Evolutionary conservation across 1,139 yeast genomes (phyloP).

Genomic region (Blastobotrys persicus): DNA sequence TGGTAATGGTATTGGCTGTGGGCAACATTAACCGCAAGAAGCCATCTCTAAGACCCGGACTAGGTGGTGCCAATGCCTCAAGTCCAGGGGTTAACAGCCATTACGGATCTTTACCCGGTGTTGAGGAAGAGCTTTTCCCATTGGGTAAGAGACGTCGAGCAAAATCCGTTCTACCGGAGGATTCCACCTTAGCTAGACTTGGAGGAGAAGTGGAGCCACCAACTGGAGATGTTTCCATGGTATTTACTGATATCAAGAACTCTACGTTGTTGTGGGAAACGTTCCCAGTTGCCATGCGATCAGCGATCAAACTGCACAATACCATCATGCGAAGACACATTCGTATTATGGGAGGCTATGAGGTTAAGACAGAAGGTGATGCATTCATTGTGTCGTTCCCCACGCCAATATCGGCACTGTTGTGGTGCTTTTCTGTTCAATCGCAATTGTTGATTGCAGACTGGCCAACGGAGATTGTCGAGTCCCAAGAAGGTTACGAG

Average conservation of each 20-base stretch:
- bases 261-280: constrained; percentile 94
- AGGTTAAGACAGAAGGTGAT: constrained; percentile 98
- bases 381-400: constrained; percentile 99
- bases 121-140: constrained; percentile 47
- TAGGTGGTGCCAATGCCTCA: constrained; percentile 15
- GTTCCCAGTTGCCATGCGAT: constrained; percentile 90
- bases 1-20: constrained; percentile 77
- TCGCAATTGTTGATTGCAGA: constrained; percentile 77
- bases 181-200: constrained; percentile 73
- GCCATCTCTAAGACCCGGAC: constrained; percentile 12
- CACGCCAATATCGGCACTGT: constrained; percentile 81
- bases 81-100: constrained; percentile 18
- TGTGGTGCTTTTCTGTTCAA: constrained; percentile 95
- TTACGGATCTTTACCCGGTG: constrained; percentile 38
- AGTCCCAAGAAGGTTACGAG: constrained; percentile 80
- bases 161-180: constrained; percentile 59
- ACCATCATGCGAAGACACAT: constrained; percentile 91
- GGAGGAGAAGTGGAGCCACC: constrained; percentile 96
- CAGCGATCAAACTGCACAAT: constrained; percentile 93
- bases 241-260: constrained; percentile 94
- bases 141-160: constrained; percentile 47
- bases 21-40: constrained; percentile 39
- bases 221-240: constrained; percentile 89
- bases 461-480: constrained; percentile 94
- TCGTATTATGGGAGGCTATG: constrained; percentile 93